Conservation (phyloP, 306 rosid genomes). For the Biancaea sappan region DNA sequence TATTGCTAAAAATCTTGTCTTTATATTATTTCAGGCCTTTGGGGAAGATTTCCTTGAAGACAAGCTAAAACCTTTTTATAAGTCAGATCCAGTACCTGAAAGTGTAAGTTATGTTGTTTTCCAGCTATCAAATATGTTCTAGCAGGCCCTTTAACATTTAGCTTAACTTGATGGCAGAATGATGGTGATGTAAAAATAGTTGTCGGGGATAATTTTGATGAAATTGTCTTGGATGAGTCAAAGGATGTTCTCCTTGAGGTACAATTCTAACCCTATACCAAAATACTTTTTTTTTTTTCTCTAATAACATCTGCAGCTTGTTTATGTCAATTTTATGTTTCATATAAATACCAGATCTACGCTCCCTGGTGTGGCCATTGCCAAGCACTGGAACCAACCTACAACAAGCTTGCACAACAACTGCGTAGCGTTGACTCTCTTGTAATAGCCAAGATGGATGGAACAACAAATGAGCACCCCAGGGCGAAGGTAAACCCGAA, state of each 20-base stretch:
- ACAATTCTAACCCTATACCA: conserved; percentile 9
- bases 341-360: conserved; percentile 65
- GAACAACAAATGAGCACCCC: conserved; percentile 97
- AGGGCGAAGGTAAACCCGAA: conserved; percentile 82
- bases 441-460: conserved; percentile 98
- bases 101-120: conserved; percentile 58
- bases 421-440: conserved; percentile 75
- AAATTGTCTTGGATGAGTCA: conserved; percentile 93
- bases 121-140: conserved; percentile 23
- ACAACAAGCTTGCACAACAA: conserved; percentile 91
- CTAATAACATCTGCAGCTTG: conserved; percentile 27
- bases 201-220: conserved; percentile 90
- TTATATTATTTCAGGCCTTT: conserved; percentile 58
- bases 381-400: conserved; percentile 90
- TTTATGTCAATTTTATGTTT: conserved; percentile 17
- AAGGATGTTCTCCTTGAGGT: conserved; percentile 99
- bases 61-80: conserved; percentile 87
- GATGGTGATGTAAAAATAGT: conserved; percentile 88
- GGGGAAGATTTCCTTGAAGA: conserved; percentile 88
- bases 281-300: not conserved
- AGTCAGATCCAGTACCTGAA: conserved; percentile 93
- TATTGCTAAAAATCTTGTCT: conserved; percentile 31
- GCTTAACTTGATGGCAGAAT: conserved; percentile 54
- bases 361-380: conserved; percentile 99
- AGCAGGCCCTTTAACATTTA: conserved; percentile 27